These are phyloP conservation scores for Cavenderia fasciculata DNA, from an alignment of 78 protist genomes.

Conservation along the genomic window DNA sequence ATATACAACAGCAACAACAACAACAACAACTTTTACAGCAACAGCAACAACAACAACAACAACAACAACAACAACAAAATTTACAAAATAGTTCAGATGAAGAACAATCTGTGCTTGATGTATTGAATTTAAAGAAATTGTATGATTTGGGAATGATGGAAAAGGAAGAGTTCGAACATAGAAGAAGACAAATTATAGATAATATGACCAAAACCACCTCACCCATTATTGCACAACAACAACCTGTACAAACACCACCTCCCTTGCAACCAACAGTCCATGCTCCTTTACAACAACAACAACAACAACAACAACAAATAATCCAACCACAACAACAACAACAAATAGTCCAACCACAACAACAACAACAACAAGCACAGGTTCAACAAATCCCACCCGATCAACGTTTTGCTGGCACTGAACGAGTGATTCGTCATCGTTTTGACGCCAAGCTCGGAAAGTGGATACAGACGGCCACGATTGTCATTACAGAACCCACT, in stretches of 20 bases:
- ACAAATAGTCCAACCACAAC: not conserved
- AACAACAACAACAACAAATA: not conserved
- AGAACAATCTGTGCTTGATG: conserved; percentile 36
- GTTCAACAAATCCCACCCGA: conserved; percentile 25
- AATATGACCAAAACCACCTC: conserved; percentile 67
- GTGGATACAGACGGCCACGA: conserved; percentile 76
- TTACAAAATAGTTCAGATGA: conserved; percentile 46
- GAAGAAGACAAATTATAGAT: conserved; percentile 63
- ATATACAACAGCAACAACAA: not conserved
- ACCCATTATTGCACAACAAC: conserved; percentile 18
- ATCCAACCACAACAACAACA: conserved; percentile 27
- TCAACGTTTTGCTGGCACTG: conserved; percentile 62
- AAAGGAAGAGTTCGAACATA: conserved; percentile 63
- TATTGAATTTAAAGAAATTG: conserved; percentile 55
- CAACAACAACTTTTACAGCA: not conserved
- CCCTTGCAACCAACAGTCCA: too few relatives aligned
- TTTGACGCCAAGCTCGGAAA: conserved; percentile 74
- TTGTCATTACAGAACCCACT: conserved; percentile 75
- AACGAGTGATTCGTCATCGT: conserved; percentile 61
- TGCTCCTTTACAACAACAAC: not conserved
- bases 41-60: not conserved
- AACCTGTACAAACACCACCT: too few relatives aligned
- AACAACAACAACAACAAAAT: not conserved
- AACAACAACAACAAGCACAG: not conserved
- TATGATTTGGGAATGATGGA: conserved; percentile 70